Base-by-base conservation (phyloP, 208 protist species). In the Trypanosoma conorhini region DNA sequence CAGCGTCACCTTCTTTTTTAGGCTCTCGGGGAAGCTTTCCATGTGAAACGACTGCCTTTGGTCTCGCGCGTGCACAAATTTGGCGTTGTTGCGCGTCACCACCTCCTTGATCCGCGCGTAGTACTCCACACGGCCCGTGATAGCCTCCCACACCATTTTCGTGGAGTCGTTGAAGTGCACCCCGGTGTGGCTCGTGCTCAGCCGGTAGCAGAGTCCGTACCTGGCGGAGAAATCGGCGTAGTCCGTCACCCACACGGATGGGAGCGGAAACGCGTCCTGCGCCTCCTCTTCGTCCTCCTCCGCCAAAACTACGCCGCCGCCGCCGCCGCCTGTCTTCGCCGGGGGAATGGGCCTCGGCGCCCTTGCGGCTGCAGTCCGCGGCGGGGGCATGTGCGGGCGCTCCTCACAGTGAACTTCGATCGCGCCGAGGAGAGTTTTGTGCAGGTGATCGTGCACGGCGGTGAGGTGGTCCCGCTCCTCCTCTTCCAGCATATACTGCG, bases 91-190 rank as follows among this genome's bases (percentile, higher is more conserved):
- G 46, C 57, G 67, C 31, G 54, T 35, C 19, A 81, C 71, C 54
- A 91, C 74, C 64, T 86, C 76, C 76, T 95, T 88, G 40, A 89
- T 75, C 8, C 82, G 72, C 31, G 79, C 76, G 62, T 88, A 89
- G 70, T 97, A 97, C 79, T 96, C 89, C 30, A 95, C 83, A 21
- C 81, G 80, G 44, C 77, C 82, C 48, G 75, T 84, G 40, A 85
- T 83, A 30, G 83, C 69, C 74, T 93, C 80, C 80, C 96, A 94
- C 31, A 98, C 81, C 50, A 99, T 98, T 77, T 98, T 98, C 10
- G 96, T 99, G 22, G 76, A 80, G 85, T 99, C 98, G 84, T 99
- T 99, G 84, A 99, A 99, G 79, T 97, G 89, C n/a, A 93, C 98
- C 21, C 99, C 99, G 62, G 96, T 88, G 40, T 89, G 83, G 17